Conservation (phyloP, 2,329 filamentous ascomycete species). For the Rhinocladiella mackenziei region DNA sequence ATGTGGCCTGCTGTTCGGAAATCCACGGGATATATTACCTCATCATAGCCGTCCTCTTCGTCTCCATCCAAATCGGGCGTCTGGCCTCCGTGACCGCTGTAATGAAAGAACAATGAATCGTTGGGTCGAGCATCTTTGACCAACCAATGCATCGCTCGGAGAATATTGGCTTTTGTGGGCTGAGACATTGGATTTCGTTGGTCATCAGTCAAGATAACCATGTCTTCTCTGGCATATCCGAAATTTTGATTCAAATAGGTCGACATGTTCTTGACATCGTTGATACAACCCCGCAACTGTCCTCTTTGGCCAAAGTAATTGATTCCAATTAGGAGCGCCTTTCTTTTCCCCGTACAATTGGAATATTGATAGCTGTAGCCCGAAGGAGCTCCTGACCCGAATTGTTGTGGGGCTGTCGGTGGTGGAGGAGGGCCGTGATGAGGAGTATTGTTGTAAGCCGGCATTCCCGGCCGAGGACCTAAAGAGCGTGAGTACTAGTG, state of each 20-base stretch:
- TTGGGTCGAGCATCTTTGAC: conserved; percentile 90
- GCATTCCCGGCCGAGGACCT: conserved; percentile 27
- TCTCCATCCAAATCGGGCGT: conserved; percentile 70
- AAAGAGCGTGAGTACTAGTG: conserved; percentile 6
- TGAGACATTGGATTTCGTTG: conserved; percentile 97
- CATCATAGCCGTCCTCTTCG: conserved; percentile 72
- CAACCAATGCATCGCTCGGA: conserved; percentile 96
- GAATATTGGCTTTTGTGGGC: conserved; percentile 90
- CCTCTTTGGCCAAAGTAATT: conserved; percentile 94
- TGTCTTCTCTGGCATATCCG: conserved; percentile 89
- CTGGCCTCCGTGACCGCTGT: conserved; percentile 72
- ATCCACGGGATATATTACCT: conserved; percentile 75
- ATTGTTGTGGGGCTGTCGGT: conserved; percentile 63
- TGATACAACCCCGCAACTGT: conserved; percentile 89
- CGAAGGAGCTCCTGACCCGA: conserved; percentile 74
- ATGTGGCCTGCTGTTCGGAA: conserved; percentile 67
- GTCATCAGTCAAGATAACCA: conserved; percentile 94
- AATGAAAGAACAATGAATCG: conserved; percentile 96
- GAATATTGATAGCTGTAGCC: conserved; percentile 87
- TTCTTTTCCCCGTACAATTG: conserved; percentile 79
- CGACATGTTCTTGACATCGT: conserved; percentile 97
- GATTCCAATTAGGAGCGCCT: conserved; percentile 88
- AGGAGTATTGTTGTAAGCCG: conserved; percentile 14
- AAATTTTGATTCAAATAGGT: conserved; percentile 83
- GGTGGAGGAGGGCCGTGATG: conserved; percentile 59